Base-by-base conservation (phyloP, 257 asterid genomes). In the Lithospermum erythrorhizon region DNA sequence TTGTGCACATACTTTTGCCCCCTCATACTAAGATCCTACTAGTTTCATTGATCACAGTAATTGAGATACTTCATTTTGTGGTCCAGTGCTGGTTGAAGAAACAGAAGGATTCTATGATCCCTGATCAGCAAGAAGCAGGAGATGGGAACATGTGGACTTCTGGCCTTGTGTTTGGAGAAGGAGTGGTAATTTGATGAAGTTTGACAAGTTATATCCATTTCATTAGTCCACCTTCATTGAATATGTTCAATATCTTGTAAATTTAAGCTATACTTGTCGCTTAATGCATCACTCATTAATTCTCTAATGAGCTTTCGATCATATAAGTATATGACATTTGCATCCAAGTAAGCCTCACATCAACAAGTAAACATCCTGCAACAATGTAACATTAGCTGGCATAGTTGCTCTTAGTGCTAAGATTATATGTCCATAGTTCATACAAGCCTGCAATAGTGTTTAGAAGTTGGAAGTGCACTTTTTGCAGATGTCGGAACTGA, bases 21-120 rank as follows among this genome's bases (percentile, higher is more conserved):
- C 32, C 32, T 27, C 6, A 27, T 27, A 27, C 32, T 2, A 0
- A 27, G 32, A 27, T 27, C 4, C 32, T 27, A 27, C 32, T 27
- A 27, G 32, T 27, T 27, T 27, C 32, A 27, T 6, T 27, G 32
- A 27, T 7, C 32, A 27, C 6, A 27, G 32, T 27, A 27, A 47
- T 14, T 27, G 16, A 45, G 45, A 3, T 65, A 37, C 59, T 27
- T 45, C 49, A 69, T 62, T 79, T 67, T 52, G 58, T 72, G 69
- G 63, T 72, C 3, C 37, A 91, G 98, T 91, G 98, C 76, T 91
- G 97, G 98, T 76, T 88, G 86, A 91, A 91, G 85, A 88, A 86
- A 65, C 98, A 91, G 76, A 82, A 77, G 75, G 98, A 91, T 75
- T 75, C 68, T 51, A 68, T 88, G 78, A 61, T 59, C 68, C 97